Conservation (phyloP, 345 rosid species). For the Rhizophora mangle region DNA sequence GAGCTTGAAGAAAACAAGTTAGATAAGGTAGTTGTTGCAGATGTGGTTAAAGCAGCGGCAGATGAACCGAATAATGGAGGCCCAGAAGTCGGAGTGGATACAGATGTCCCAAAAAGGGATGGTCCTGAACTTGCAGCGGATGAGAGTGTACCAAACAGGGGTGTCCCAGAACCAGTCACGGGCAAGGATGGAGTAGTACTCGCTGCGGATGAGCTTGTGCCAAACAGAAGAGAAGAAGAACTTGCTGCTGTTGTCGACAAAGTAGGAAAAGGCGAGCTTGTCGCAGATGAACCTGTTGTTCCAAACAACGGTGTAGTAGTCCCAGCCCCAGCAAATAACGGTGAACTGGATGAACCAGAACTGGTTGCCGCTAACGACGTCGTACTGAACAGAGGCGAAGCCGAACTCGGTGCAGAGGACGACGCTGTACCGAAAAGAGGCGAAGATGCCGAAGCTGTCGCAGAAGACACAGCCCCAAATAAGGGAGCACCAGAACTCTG, state of each 20-base stretch:
- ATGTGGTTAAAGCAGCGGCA: constrained; percentile 18
- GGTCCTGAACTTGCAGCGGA: constrained; percentile 24
- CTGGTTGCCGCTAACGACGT: constrained; percentile 21
- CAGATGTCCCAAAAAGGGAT: constrained; percentile 17
- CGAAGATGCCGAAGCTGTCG: constrained; percentile 6
- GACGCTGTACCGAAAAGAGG: neutral
- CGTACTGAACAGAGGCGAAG: constrained; percentile 21
- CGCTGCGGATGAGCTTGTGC: constrained; percentile 12
- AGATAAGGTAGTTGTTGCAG: constrained; percentile 18
- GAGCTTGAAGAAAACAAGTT: constrained; percentile 22
- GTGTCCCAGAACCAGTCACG: constrained; percentile 18
- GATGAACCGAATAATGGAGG: constrained; percentile 14
- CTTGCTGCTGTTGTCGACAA: neutral
- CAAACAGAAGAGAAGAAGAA: constrained; percentile 3
- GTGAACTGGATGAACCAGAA: no score
- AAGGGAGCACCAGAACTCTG: no score
- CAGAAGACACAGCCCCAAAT: constrained; percentile 11
- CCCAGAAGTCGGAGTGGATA: constrained; percentile 9
- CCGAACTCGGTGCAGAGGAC: neutral
- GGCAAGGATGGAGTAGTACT: constrained; percentile 18
- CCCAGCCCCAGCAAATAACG: neutral
- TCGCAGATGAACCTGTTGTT: constrained; percentile 6
- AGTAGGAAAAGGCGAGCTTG: neutral
- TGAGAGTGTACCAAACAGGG: constrained; percentile 17
- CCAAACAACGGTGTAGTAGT: constrained; percentile 23